phyloP scores from a whole-genome alignment of 2,329 filamentous ascomycete species.

The Pestalotiopsis fici region DNA sequence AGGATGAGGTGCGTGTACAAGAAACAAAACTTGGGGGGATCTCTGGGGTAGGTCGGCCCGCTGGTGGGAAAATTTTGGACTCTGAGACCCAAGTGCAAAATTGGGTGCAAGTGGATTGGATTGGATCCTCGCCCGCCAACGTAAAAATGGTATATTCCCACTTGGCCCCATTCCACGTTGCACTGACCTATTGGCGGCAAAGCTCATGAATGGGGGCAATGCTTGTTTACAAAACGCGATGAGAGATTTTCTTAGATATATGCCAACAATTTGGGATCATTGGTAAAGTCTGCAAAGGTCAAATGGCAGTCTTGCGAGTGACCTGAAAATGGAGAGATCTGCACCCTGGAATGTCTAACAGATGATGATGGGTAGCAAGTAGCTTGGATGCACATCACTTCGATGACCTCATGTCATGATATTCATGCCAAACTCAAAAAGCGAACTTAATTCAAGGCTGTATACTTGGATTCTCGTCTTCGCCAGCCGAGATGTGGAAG shows the following conservation, averaged over 20 bases:
- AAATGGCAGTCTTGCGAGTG: neutral
- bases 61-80: neutral
- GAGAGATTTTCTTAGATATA: neutral
- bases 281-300: neutral
- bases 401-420: neutral
- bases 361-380: neutral
- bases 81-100: neutral
- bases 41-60: conserved; percentile 9
- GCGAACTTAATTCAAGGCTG: neutral
- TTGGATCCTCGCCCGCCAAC: neutral
- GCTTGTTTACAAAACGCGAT: neutral
- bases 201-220: neutral
- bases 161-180: neutral
- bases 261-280: neutral
- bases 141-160: neutral
- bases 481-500: no score
- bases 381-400: neutral
- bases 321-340: no score
- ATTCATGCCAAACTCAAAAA: neutral
- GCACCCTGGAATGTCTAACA: no score
- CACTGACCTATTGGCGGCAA: neutral
- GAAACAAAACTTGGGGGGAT: neutral
- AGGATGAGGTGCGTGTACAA: neutral
- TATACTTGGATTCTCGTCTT: no score
- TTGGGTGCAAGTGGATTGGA: neutral